Conservation (phyloP, 805 yeast species). For the Priceomyces medius region DNA sequence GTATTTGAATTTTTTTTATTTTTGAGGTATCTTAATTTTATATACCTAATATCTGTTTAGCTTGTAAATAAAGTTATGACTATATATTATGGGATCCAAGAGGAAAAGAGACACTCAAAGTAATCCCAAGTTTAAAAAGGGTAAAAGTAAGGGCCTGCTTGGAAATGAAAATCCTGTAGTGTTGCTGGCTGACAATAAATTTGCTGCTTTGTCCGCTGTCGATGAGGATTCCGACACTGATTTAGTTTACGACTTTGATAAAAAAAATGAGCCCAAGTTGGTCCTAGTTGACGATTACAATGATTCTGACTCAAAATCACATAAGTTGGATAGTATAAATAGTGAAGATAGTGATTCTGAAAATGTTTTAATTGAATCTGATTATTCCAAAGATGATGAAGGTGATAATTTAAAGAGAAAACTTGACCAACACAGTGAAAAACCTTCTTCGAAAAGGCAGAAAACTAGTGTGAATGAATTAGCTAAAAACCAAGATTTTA, state of each 20-base stretch:
- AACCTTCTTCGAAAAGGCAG: constrained; percentile 11
- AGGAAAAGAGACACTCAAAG: constrained; percentile 23
- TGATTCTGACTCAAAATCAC: constrained; percentile 7
- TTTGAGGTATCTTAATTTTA: not conserved
- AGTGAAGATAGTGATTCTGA: constrained; percentile 12
- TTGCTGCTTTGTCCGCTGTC: constrained; percentile 18
- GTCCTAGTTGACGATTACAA: constrained; percentile 31
- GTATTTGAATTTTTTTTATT: not conserved
- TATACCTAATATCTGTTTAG: not conserved
- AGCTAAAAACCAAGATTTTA: constrained; percentile 50
- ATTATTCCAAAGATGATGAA: constrained; percentile 9
- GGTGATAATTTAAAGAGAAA: constrained; percentile 6
- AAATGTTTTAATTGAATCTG: constrained; percentile 23
- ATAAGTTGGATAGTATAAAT: no score
- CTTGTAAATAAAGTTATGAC: constrained; percentile 2
- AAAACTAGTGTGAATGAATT: constrained; percentile 31
- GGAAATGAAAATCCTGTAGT: constrained; percentile 9
- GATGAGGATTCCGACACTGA: constrained; percentile 25
- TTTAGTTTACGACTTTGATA: constrained; percentile 20
- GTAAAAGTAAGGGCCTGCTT: constrained; percentile 19
- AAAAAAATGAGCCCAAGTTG: constrained; percentile 19
- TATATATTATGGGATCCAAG: constrained; percentile 15
- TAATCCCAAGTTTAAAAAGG: constrained; percentile 20
- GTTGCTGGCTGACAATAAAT: constrained; percentile 19
- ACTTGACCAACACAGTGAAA: not conserved